Base-by-base conservation (phyloP, 805 yeast species). In the Lipomyces lipofer region DNA sequence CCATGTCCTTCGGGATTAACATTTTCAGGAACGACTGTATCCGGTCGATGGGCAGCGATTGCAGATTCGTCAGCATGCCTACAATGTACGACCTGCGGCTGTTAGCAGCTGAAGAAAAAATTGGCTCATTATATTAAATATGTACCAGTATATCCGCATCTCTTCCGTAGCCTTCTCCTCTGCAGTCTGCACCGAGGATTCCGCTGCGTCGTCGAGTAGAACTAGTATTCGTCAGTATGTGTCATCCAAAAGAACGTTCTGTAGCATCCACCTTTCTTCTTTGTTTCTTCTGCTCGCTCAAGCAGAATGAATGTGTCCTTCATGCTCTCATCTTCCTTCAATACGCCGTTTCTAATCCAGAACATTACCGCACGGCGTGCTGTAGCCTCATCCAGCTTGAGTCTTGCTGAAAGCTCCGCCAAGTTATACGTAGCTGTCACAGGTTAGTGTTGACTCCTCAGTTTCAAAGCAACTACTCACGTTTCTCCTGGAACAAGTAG, bases 301-400 rank as follows among this genome's bases (percentile, higher is more conserved):
- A 75, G 69, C 2, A 76, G 75, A 8, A 64, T 69, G 64, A 71
- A 81, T 17, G 60, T 47, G n/a, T 70, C 72, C 22, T 27, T 43
- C 15, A 24, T 13, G 9, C 15, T 22, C 6, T 69, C 71, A 1
- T 72, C 67, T 43, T 76, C 77, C 2, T 68, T 56, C 4, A 91
- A 62, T 0, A 89, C 80, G 0, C 79, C 81, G 44, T 77, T 69
- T 19, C 76, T 73, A 1, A 79, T 77, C 97, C 97, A 91, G 64
- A 77, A 88, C 3, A 69, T 56, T 4, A 84, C 60, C 0, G 77
- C 71, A 1, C 68, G 68, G 2, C 62, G 63, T 0, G 78, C 81
- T 13, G 70, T 46, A 13, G 73, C 71, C 2, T 71, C 66, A 1
- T 74, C 68, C 76, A 85, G 75, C 2, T 72, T 69, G 15, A 84